Percentiles rank a stretch among this genome's conserved stretches.
Evolutionary conservation across 2,329 filamentous ascomycete genomes (phyloP).

Genomic region (Botrytis hyacinthi): DNA sequence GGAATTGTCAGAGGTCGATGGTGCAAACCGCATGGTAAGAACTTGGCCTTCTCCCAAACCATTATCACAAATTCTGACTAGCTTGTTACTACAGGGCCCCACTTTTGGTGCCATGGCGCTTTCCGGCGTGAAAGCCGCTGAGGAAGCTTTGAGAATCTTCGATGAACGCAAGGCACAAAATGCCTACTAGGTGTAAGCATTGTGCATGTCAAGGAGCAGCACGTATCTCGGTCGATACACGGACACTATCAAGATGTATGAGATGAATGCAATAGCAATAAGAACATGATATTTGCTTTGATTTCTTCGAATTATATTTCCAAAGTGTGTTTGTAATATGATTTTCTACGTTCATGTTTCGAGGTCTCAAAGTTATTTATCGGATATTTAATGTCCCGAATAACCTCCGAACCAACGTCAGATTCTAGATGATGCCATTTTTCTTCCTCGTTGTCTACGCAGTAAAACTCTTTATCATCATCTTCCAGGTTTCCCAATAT

Average conservation of each 20-base stretch:
- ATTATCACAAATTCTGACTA: background rate
- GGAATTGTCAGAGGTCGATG: conserved; percentile 88
- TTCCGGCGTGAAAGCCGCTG: conserved; percentile 84
- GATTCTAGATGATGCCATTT: too few species aligned
- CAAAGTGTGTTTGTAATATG: background rate
- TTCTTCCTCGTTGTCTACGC: background rate
- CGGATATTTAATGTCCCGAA: background rate
- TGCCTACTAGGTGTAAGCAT: conserved; percentile 38
- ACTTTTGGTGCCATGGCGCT: conserved; percentile 90
- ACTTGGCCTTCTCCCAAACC: background rate
- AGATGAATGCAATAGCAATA: background rate
- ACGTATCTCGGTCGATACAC: background rate
- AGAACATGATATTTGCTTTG: background rate
- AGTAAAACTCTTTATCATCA: background rate
- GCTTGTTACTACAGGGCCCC: conserved; percentile 46
- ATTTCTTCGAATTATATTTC: background rate
- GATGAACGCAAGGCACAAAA: conserved; percentile 77
- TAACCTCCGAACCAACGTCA: background rate
- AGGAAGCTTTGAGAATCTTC: conserved; percentile 77
- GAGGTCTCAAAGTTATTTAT: background rate
- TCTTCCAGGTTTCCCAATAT: too few species aligned
- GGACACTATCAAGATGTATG: background rate
- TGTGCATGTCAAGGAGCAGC: background rate
- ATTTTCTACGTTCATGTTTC: background rate
- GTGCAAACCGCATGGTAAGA: conserved; percentile 81